Evolutionary conservation across 306 rosid species (phyloP), one percentile per base, ranked within the genome.

Genomic region (Cotoneaster glaucophyllus): DNA sequence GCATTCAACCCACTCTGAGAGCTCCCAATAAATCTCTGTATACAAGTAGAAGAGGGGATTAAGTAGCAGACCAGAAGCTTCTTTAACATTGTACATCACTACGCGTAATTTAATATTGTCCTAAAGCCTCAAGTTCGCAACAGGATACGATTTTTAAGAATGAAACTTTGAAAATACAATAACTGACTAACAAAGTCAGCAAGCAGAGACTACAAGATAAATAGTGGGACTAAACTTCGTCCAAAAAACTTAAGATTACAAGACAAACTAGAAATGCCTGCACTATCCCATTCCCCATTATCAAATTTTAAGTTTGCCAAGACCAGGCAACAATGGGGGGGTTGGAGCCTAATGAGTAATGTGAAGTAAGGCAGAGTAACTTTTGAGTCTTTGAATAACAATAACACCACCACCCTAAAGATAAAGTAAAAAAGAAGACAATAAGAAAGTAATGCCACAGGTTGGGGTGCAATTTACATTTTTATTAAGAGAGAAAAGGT

Each of bases 21-120:
- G 87, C 89, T 95, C 80, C 98, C 99, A 70, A 92, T 92, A 86
- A 95, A 95, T 78, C 92, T 92, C 99, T 95, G 67, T 41, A 79
- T 24, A 76, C 71, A 85, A 70, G 69, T 61, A 32, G 67, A 82
- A 61, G 11, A 67, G 9, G 61, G 74, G 56, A 73, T n/a, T 31
- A 41, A 67, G 84, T 85, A 79, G 81, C 84, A 78, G 22, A 39
- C 54, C 44, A 44, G 32, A 44, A 29, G 18, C 18, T 21, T 76
- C 9, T n/a, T 67, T 18, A 73, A 39, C 1, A 58, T 57, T 58
- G 5, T 11, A 29, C 63, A 37, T 25, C 24, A 19, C 26, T 41
- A 67, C 21, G 48, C 4, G 11, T 65, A 21, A 19, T 21, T 12
- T 19, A 34, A 65, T 21, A 21, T 37, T 10, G 26, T n/a, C 25